Conservation (phyloP, 2,329 filamentous ascomycete genomes). For the Paraphoma sp. region DNA sequence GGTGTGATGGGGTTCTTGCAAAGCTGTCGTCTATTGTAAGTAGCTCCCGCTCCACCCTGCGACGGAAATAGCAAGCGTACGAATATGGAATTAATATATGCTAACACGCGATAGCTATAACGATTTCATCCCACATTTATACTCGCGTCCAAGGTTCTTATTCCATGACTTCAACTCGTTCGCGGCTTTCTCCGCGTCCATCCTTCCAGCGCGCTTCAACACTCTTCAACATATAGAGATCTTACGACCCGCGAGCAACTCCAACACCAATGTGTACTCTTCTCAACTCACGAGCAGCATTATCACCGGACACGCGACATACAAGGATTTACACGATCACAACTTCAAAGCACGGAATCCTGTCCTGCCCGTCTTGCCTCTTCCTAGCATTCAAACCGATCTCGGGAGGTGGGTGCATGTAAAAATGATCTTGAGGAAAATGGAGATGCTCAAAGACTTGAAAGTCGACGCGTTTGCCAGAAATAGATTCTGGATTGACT, state of each 20-base stretch:
- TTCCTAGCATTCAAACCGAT: not conserved
- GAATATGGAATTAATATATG: too few species aligned
- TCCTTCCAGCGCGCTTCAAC: not conserved
- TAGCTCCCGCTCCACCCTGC: not conserved
- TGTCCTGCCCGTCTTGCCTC: not conserved
- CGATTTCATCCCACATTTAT: not conserved
- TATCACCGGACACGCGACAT: not conserved
- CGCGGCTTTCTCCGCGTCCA: not conserved
- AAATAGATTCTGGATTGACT: too few species aligned
- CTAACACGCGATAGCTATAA: not conserved
- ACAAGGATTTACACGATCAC: not conserved
- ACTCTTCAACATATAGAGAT: not conserved
- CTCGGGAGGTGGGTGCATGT: not conserved
- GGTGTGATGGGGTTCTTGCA: not conserved
- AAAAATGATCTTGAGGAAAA: not conserved
- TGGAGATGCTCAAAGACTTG: not conserved
- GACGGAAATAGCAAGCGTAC: not conserved
- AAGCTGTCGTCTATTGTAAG: not conserved
- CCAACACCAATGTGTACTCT: not conserved
- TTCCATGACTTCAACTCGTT: conserved; percentile 1
- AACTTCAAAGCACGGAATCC: not conserved
- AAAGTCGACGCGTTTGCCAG: not conserved
- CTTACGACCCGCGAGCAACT: not conserved
- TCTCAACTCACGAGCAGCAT: not conserved
- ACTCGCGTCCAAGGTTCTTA: not conserved